Conservation (phyloP, 2,329 filamentous ascomycete genomes). For the Phialemoniopsis sp. region DNA sequence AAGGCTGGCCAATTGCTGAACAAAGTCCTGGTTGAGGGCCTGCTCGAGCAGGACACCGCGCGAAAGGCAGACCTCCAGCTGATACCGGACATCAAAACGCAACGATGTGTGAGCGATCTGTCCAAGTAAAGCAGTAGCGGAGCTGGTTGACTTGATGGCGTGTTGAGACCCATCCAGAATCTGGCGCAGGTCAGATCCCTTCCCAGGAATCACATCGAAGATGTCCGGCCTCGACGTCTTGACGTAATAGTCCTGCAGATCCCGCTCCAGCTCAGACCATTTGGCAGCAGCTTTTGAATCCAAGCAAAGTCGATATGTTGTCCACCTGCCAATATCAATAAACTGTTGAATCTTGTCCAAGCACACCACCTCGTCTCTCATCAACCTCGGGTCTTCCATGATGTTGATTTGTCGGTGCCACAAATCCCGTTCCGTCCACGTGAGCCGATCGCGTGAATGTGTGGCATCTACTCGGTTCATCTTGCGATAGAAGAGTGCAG, state of each 20-base stretch:
- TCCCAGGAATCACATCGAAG: constrained; percentile 35
- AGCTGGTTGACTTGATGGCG: too few relatives aligned
- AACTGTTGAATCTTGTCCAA: constrained; percentile 30
- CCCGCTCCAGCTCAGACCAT: constrained; percentile 40
- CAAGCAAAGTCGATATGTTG: constrained; percentile 45
- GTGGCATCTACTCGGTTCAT: constrained; percentile 22
- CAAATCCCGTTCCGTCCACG: constrained; percentile 35
- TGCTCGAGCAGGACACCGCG: constrained; percentile 73
- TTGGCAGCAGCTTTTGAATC: constrained; percentile 16
- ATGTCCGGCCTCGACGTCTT: constrained; percentile 24
- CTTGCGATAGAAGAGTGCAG: constrained; percentile 43
- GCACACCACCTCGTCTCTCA: constrained; percentile 28
- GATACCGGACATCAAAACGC: constrained; percentile 64
- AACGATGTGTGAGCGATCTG: constrained; percentile 16
- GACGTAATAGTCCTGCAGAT: constrained; percentile 72
- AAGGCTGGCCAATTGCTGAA: constrained; percentile 53
- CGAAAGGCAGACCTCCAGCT: constrained; percentile 91
- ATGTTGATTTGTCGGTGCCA: constrained; percentile 49
- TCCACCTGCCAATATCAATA: constrained; percentile 55
- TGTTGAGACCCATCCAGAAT: constrained; percentile 25
- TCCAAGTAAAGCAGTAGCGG: too few relatives aligned
- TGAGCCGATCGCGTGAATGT: constrained; percentile 20
- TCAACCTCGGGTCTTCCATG: constrained; percentile 23
- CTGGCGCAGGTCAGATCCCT: constrained; percentile 32
- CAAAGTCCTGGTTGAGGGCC: constrained; percentile 64